Percentiles rank a stretch among this genome's conserved stretches.
These are phyloP conservation scores for Chalaropsis thielavioides DNA, from an alignment of 2,329 filamentous ascomycete genomes.

Conservation along the genomic window DNA sequence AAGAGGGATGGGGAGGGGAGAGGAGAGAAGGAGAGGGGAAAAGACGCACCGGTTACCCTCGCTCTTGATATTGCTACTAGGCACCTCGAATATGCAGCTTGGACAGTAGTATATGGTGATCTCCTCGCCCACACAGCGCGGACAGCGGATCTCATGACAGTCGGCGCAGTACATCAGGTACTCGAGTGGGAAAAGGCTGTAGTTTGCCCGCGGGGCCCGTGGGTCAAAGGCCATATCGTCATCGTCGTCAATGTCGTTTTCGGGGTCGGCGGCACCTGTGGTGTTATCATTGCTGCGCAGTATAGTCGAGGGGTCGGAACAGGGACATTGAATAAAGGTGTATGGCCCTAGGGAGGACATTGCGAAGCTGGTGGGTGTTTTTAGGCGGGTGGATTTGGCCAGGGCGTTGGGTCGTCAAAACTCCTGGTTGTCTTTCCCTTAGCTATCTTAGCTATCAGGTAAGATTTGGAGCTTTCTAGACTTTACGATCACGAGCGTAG, in stretches of 20 bases:
- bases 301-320: conserved; percentile 34
- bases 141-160: conserved; percentile 90
- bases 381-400: conserved; percentile 30
- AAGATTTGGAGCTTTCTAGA: conserved; percentile 3
- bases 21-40: conserved; percentile 1
- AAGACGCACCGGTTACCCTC: conserved; percentile 71
- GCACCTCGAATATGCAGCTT: conserved; percentile 88
- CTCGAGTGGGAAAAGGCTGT: conserved; percentile 83
- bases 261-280: conserved; percentile 20
- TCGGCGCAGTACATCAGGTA: conserved; percentile 94
- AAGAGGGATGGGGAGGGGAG: not conserved
- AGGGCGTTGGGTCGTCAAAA: not conserved
- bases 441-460: not conserved
- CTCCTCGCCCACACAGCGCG: conserved; percentile 81
- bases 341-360: conserved; percentile 32
- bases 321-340: conserved; percentile 53
- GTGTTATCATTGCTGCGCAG: conserved; percentile 18
- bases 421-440: not conserved
- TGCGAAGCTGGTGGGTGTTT: not conserved
- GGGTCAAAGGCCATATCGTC: conserved; percentile 78
- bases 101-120: conserved; percentile 93
- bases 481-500: not conserved
- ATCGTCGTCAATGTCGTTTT: conserved; percentile 33
- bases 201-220: conserved; percentile 68
- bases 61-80: conserved; percentile 78